phyloP scores from a whole-genome alignment of 2,329 filamentous ascomycete genomes.

The Epichloe typhina region DNA sequence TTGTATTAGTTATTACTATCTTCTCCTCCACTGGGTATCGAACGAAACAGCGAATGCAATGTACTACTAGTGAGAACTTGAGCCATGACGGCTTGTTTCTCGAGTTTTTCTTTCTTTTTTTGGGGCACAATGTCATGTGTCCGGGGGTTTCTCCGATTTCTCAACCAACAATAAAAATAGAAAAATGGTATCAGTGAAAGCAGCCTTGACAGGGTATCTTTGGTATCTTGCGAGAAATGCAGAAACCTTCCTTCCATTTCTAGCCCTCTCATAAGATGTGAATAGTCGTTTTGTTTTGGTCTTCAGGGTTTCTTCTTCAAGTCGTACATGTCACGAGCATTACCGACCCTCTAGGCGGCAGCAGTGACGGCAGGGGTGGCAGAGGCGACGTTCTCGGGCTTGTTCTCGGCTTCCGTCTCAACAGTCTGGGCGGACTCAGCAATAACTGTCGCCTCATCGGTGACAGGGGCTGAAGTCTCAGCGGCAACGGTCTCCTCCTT shows the following conservation, averaged over 20 bases:
- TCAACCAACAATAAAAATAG: slow-evolving; percentile 15
- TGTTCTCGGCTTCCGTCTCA: slow-evolving; percentile 24
- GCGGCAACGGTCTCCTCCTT: slow-evolving; percentile 19
- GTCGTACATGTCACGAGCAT: slow-evolving; percentile 14
- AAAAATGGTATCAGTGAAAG: slow-evolving; percentile 30
- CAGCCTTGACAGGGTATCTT: slow-evolving; percentile 42
- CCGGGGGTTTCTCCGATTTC: slow-evolving; percentile 9
- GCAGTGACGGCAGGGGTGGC: slow-evolving; percentile 36
- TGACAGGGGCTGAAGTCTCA: slow-evolving; percentile 16
- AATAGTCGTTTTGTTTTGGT: slow-evolving; percentile 11
- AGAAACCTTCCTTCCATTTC: slow-evolving; percentile 36
- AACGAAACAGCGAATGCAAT: slow-evolving; percentile 21
- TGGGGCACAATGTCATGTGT: slow-evolving; percentile 10
- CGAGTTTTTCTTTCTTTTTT: slow-evolving; percentile 7
- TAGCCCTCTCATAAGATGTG: slow-evolving; percentile 26
- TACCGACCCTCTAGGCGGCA: slow-evolving; percentile 31
- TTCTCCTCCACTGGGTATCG: slow-evolving; percentile 26
- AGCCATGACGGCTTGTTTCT: slow-evolving; percentile 1
- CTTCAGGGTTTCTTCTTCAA: slow-evolving; percentile 11
- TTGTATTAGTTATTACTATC: slow-evolving; percentile 32
- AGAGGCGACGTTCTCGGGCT: slow-evolving; percentile 27
- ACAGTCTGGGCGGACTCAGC: slow-evolving; percentile 13
- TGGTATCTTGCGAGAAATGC: slow-evolving; percentile 39
- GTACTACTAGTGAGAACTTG: slow-evolving; percentile 13
- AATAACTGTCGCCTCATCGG: slow-evolving; percentile 14